Evolutionary conservation across 2,329 filamentous ascomycete species (phyloP).

Genomic region (Arachnomyces sp.): DNA sequence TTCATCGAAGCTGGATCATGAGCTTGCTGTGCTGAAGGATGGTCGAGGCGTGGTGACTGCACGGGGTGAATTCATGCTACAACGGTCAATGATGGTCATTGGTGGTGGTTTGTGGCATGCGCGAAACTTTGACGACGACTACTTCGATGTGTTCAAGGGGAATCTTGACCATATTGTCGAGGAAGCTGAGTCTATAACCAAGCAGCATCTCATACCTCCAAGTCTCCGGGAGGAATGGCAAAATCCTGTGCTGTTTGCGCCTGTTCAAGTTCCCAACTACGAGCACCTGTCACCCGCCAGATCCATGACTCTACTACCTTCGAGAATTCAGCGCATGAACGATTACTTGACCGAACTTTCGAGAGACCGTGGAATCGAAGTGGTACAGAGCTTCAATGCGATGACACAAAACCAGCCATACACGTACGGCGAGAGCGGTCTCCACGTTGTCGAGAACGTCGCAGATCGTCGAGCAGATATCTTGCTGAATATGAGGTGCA

Average conservation of each 20-base stretch:
- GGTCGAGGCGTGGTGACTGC: slow-evolving; percentile 10
- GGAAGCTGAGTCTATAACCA: slow-evolving; percentile 22
- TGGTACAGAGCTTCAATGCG: slow-evolving; percentile 44
- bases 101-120: slow-evolving; percentile 51
- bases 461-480: slow-evolving; percentile 44
- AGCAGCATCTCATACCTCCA: slow-evolving; percentile 7
- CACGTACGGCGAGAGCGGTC: slow-evolving; percentile 39
- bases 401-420: slow-evolving; percentile 37
- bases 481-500: slow-evolving; percentile 49
- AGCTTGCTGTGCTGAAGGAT: background rate
- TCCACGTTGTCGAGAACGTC: slow-evolving; percentile 42
- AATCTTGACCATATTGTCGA: slow-evolving; percentile 39
- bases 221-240: slow-evolving; percentile 12
- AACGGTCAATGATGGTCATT: slow-evolving; percentile 32
- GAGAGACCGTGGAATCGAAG: slow-evolving; percentile 24
- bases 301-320: slow-evolving; percentile 38
- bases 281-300: slow-evolving; percentile 35
- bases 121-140: slow-evolving; percentile 40
- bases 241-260: slow-evolving; percentile 36
- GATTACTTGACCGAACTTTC: slow-evolving; percentile 40
- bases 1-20: slow-evolving; percentile 5
- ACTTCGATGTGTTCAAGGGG: slow-evolving; percentile 38
- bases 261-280: slow-evolving; percentile 40
- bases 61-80: slow-evolving; percentile 29
- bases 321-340: slow-evolving; percentile 47